Evolutionary conservation across 2,329 filamentous ascomycete genomes (phyloP), one percentile per base, ranked within the genome.

Genomic region (Penicillium brevicompactum): DNA sequence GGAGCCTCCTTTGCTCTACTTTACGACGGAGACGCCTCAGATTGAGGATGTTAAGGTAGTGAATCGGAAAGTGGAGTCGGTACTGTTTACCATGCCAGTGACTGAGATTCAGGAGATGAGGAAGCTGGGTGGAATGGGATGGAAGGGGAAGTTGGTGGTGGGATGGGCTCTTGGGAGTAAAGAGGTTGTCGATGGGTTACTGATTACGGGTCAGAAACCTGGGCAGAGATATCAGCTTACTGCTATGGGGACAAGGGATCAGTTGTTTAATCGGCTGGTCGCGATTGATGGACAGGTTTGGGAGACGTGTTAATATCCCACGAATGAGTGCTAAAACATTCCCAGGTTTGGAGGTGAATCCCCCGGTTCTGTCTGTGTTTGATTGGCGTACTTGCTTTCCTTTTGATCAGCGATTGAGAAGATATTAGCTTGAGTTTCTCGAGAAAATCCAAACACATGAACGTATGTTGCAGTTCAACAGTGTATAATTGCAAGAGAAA

Each of bases 261-360:
- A 93, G 74, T 69, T 95, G 41, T 94, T 94, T 68, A 94, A 94
- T 74, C 84, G 90, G 14, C 70, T 93, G 52, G 76, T 92, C 54
- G 84, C 88, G 2, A 89, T 93, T 74, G 89, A 89, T 1, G 82
- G 82, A 13, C 90, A 94, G 80, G 91, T 91, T 79, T 94, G 90
- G 91, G 89, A 91, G 77, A 82, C 83, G 52, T 90, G 85, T 86
- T 93, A 51, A 66, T 40, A 42, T 18, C 9, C 10, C 34, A 37
- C 5, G 53, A 22, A 56, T 50, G 42, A 13, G 46, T 60, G 62
- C 64, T 67, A 61, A 68, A 50, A 58, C 14, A 18, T 55, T 58
- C 42, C 22, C 64, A 64, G 62, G 63, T 64, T 48, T 68, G 66
- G 67, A 61, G 51, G 49, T 68, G 24, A 50, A n/a, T 9, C 18